Evolutionary conservation across 768 basidiomycete genomes (phyloP).

Genomic region (Cystobasidium ongulense): DNA sequence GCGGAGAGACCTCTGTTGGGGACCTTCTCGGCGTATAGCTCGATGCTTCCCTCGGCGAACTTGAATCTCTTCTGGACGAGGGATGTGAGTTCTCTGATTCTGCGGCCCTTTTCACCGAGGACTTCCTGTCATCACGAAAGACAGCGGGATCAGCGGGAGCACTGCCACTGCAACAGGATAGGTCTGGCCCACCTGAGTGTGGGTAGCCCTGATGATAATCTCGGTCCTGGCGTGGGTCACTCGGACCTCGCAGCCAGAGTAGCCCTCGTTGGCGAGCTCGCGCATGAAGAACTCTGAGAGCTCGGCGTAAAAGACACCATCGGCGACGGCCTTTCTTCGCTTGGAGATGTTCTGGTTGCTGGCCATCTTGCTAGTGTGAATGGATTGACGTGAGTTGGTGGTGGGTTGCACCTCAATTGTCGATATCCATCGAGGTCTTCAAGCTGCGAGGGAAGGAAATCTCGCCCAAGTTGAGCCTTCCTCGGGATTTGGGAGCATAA

Average conservation of each 20-base stretch:
- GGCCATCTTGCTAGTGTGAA: conserved; percentile 11
- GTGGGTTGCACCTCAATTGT: not conserved
- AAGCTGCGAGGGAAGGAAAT: not conserved
- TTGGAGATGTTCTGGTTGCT: conserved; percentile 39
- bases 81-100: conserved; percentile 95
- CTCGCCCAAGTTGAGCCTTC: not conserved
- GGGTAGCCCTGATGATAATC: conserved; percentile 99
- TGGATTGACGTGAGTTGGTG: not conserved
- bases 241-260: conserved; percentile 99
- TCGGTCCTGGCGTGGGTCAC: conserved; percentile 98
- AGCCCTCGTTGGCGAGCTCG: conserved; percentile 97
- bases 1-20: conserved; percentile 96
- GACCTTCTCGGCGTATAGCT: conserved; percentile 98
- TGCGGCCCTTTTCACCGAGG: conserved; percentile 96
- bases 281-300: conserved; percentile 97
- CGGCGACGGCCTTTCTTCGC: conserved; percentile 40
- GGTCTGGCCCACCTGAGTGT: conserved; percentile 76
- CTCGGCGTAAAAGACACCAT: conserved; percentile 55
- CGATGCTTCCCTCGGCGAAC: conserved; percentile 97
- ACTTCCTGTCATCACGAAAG: conserved; percentile 71
- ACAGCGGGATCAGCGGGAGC: not conserved
- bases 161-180: not conserved
- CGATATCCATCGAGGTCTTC: not conserved
- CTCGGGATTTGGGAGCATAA: not conserved
- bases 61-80: conserved; percentile 99